Percentiles rank a stretch among this genome's conserved stretches.
These are phyloP conservation scores for Russula olivacea DNA, from an alignment of 768 basidiomycete species.

Conservation along the genomic window DNA sequence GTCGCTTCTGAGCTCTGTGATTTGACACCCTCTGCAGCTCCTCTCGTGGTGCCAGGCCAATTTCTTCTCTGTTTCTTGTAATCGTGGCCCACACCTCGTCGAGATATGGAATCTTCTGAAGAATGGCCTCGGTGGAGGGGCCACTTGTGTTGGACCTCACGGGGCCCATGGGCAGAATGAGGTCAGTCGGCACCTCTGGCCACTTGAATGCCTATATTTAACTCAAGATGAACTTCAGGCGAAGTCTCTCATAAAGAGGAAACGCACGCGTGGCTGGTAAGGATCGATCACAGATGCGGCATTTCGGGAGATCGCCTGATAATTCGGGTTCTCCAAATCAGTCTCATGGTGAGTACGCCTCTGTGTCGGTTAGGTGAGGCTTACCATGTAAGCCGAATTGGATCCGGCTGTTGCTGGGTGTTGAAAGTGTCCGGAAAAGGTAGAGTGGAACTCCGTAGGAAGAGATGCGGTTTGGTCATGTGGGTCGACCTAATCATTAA, in stretches of 20 bases:
- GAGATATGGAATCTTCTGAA: too few species aligned
- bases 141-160: background rate
- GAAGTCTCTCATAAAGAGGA: too few species aligned
- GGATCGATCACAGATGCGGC: background rate
- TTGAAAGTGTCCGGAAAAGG: background rate
- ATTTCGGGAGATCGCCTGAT: too few species aligned
- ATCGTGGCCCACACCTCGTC: too few species aligned
- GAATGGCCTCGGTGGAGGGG: too few species aligned
- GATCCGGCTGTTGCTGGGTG: background rate
- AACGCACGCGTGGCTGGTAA: background rate
- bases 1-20: background rate
- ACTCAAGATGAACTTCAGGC: background rate
- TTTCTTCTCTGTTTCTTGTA: fast-evolving
- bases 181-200: too few species aligned
- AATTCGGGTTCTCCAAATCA: background rate
- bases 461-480: too few species aligned
- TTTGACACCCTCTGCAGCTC: too few species aligned
- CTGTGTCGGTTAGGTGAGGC: background rate
- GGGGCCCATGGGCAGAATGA: too few species aligned
- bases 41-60: background rate
- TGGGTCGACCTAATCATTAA: background rate
- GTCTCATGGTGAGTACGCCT: background rate
- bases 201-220: background rate
- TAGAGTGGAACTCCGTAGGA: background rate
- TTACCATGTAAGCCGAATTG: background rate